A percentile compares a stretch with the other conserved stretches of the same genome.
These are phyloP conservation scores for Mallotus repandus DNA, from an alignment of 441 rosid genomes.

Conservation along the genomic window DNA sequence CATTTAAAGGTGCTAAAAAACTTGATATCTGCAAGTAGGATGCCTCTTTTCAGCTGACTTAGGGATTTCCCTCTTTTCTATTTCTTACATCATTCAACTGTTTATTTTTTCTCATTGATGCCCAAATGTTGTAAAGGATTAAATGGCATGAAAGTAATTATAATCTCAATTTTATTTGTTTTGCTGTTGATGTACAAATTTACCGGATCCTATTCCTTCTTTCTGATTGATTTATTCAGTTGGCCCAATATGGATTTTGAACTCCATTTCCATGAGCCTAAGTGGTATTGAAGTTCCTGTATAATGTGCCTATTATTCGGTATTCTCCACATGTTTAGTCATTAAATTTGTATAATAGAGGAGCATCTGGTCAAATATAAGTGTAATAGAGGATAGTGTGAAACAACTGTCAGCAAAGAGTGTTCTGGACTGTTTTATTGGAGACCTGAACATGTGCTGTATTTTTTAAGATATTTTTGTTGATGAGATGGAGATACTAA, in stretches of 20 bases:
- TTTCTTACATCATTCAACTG: neutral
- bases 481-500: neutral
- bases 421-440: neutral
- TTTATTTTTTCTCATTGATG: slow-evolving; percentile 1
- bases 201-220: neutral
- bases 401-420: neutral
- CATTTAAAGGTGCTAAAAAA: slow-evolving; percentile 72
- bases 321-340: neutral
- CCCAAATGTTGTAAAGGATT: slow-evolving; percentile 15
- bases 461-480: neutral
- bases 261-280: neutral
- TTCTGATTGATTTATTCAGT: neutral
- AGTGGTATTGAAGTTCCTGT: neutral
- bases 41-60: slow-evolving; percentile 18
- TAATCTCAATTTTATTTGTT: neutral
- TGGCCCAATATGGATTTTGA: neutral
- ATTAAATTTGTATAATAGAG: slow-evolving; percentile 2
- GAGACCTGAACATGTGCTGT: neutral
- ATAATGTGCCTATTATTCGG: neutral
- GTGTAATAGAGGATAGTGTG: neutral
- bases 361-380: neutral
- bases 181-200: neutral
- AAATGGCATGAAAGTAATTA: slow-evolving; percentile 9
- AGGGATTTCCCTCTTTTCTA: slow-evolving; percentile 5
- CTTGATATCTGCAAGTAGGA: slow-evolving; percentile 39